phyloP scores from a whole-genome alignment of 1,139 yeast genomes.

The Taiozyma onychis region DNA sequence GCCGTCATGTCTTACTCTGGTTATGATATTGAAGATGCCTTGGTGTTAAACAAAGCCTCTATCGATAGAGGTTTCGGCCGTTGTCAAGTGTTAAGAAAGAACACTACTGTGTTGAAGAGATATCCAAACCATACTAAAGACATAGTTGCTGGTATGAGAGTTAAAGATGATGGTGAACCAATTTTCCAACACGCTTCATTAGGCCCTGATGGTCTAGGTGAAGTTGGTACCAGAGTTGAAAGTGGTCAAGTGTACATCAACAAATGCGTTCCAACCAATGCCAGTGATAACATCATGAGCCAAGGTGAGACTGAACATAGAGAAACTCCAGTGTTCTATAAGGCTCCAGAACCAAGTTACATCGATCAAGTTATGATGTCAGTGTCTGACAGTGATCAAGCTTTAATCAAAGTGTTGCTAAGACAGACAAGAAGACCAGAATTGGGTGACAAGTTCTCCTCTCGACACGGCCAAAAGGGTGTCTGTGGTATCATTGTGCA shows the following conservation, averaged over 20 bases:
- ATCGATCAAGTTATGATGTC: slow-evolving; percentile 98
- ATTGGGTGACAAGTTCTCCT: slow-evolving; percentile 93
- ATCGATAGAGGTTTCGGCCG: slow-evolving; percentile 97
- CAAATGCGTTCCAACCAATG: slow-evolving; percentile 85
- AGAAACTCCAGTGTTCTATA: slow-evolving; percentile 86
- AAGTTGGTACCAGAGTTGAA: slow-evolving; percentile 86
- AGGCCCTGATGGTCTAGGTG: slow-evolving; percentile 96
- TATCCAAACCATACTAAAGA: slow-evolving; percentile 94
- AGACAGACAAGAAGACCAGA: slow-evolving; percentile 98
- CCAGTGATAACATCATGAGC: slow-evolving; percentile 66
- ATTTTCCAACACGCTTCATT: slow-evolving; percentile 80
- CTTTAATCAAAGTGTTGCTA: slow-evolving; percentile 81
- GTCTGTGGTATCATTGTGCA: slow-evolving; percentile 97
- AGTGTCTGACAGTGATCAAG: slow-evolving; percentile 91
- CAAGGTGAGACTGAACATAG: slow-evolving; percentile 50
- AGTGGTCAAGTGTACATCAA: slow-evolving; percentile 94
- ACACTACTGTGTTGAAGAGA: slow-evolving; percentile 81
- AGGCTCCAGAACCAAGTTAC: slow-evolving; percentile 93
- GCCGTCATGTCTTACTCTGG: slow-evolving; percentile 99
- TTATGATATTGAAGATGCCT: slow-evolving; percentile 98
- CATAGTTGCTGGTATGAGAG: slow-evolving; percentile 85
- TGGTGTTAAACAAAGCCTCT: slow-evolving; percentile 87
- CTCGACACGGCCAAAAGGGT: slow-evolving; percentile 98
- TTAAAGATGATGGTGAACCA: slow-evolving; percentile 72
- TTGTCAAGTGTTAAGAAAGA: slow-evolving; percentile 94